Conservation (phyloP, 441 rosid species). For the Rhodomyrtus psidioides region DNA sequence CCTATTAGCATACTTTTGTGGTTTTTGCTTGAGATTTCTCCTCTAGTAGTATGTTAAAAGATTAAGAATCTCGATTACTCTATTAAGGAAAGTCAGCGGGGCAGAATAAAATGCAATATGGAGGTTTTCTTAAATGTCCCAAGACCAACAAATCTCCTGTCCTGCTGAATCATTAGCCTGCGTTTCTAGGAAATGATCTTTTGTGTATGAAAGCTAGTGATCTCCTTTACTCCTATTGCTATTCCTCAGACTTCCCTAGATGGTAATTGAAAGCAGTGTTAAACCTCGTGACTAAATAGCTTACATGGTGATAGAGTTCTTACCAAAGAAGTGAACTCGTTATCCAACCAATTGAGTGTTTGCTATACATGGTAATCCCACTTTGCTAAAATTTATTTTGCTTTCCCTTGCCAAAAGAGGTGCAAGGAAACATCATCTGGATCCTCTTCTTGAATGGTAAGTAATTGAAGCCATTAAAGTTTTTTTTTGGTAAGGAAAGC, state of each 20-base stretch:
- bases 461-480: background rate
- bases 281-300: background rate
- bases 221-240: background rate
- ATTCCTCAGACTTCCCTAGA: background rate
- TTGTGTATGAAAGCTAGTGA: background rate
- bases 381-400: background rate
- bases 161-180: background rate
- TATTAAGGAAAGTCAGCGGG: background rate
- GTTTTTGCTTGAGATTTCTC: background rate
- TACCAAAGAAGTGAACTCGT: background rate
- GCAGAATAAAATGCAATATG: background rate
- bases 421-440: background rate
- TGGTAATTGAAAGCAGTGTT: background rate
- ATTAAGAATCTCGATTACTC: background rate
- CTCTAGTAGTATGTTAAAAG: background rate
- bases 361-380: background rate
- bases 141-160: background rate
- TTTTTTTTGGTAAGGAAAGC: no score
- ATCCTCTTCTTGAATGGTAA: background rate
- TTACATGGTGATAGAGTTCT: background rate
- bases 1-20: background rate
- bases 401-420: background rate
- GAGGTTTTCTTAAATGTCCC: background rate
- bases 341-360: background rate
- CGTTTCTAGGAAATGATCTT: background rate